A percentile compares a stretch with the other conserved stretches of the same genome.
These are phyloP conservation scores for Kickxella alabastrina DNA, from an alignment of 192 early-diverging fungal genomes.

Conservation along the genomic window DNA sequence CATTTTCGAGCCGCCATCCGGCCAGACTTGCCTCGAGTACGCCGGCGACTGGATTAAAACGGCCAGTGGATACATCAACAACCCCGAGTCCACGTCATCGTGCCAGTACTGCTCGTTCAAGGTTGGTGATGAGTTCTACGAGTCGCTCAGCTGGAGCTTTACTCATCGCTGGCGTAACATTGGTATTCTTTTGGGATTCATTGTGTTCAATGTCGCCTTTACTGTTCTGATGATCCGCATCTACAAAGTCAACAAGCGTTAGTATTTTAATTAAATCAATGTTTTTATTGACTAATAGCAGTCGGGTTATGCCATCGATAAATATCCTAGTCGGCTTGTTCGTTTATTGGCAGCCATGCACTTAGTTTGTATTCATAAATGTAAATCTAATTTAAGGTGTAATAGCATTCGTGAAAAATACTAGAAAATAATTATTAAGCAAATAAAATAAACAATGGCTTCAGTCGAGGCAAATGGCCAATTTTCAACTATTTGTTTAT, in stretches of 20 bases:
- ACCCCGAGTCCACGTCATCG: slow-evolving; percentile 24
- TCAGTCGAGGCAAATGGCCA: no score
- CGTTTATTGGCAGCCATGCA: no score
- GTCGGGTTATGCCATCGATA: no score
- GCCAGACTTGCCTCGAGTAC: slow-evolving; percentile 52
- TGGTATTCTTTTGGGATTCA: slow-evolving; percentile 57
- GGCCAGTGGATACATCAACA: slow-evolving; percentile 48
- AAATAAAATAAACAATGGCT: no score
- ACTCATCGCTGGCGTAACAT: slow-evolving; percentile 61
- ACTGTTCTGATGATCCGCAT: slow-evolving; percentile 28
- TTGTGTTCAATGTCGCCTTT: slow-evolving; percentile 53
- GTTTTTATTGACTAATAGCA: no score
- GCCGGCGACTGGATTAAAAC: slow-evolving; percentile 37
- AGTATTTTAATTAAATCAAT: no score
- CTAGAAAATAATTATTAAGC: no score
- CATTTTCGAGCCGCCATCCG: slow-evolving; percentile 43
- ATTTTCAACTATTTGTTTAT: no score
- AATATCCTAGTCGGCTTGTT: no score
- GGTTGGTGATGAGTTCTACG: slow-evolving; percentile 36
- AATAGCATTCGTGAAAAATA: no score
- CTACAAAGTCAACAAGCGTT: slow-evolving; percentile 49
- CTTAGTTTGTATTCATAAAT: no score
- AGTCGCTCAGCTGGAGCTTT: slow-evolving; percentile 52
- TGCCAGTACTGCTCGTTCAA: slow-evolving; percentile 57
- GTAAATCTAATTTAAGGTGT: no score